These are phyloP conservation scores for Phytophthora rubi DNA, from an alignment of 352 stramenopile genomes.

Conservation along the genomic window DNA sequence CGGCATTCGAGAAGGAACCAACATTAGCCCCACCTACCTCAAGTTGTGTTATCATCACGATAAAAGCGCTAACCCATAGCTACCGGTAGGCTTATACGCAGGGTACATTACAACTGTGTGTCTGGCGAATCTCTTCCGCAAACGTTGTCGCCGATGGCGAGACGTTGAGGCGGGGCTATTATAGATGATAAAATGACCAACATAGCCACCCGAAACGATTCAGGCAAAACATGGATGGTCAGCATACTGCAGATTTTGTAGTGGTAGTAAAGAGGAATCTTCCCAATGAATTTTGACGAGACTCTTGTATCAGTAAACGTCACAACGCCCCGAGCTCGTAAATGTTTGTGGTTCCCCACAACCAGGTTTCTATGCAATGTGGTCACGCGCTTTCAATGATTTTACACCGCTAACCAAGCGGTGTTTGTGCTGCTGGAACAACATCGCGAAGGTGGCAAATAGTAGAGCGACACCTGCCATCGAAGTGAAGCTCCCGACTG, in stretches of 20 bases:
- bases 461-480: conserved; percentile 32
- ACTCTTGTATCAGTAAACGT: not conserved
- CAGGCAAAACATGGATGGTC: too few species aligned
- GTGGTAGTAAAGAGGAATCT: too few species aligned
- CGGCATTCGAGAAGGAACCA: conserved; percentile 9
- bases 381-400: conserved; percentile 21
- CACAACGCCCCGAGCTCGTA: not conserved
- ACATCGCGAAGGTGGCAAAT: conserved; percentile 20
- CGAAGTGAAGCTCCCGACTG: conserved; percentile 39
- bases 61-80: not conserved
- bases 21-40: conserved; percentile 4
- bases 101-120: not conserved
- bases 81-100: not conserved
- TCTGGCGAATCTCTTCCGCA: not conserved
- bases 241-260: too few species aligned
- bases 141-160: too few species aligned
- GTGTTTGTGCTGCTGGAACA: conserved; percentile 29
- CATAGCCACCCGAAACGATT: too few species aligned
- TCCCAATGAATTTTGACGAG: not conserved
- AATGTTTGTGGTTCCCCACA: too few species aligned
- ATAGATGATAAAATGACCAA: too few species aligned
- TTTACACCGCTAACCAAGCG: conserved; percentile 26
- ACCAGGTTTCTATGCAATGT: conserved; percentile 32
- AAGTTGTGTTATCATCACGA: conserved; percentile 7
- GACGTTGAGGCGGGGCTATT: too few species aligned